These are phyloP conservation scores for Zoysia japonica DNA, from an alignment of 176 grass and related monocot genomes.

Conservation along the genomic window DNA sequence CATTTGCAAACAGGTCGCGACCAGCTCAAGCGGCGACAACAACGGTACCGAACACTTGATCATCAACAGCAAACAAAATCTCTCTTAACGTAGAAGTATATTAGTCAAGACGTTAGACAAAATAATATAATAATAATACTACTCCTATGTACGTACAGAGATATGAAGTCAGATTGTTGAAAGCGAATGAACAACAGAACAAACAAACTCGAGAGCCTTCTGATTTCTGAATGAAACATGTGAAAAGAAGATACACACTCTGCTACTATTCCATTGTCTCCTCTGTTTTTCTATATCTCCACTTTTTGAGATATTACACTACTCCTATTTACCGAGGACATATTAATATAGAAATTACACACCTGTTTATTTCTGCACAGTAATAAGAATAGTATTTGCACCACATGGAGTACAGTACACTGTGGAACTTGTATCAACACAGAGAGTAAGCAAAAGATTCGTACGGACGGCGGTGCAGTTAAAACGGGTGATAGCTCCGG, in stretches of 20 bases:
- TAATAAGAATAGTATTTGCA: background rate
- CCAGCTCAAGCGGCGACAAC: background rate
- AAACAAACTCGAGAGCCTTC: background rate
- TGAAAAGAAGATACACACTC: background rate
- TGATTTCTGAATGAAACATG: slow-evolving; percentile 5
- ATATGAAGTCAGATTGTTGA: background rate
- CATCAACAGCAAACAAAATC: too few relatives aligned
- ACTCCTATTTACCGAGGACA: background rate
- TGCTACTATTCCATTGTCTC: background rate
- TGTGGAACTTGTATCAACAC: slow-evolving; percentile 22
- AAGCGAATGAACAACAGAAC: background rate
- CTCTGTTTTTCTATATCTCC: background rate
- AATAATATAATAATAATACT: background rate
- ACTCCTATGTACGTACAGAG: background rate
- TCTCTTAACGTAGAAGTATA: background rate
- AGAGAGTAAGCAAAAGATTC: slow-evolving; percentile 2
- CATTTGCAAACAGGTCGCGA: background rate
- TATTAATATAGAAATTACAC: slow-evolving; percentile 12
- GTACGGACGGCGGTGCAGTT: background rate
- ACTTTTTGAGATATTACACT: background rate
- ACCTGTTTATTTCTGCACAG: background rate
- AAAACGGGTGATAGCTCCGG: slow-evolving; percentile 67
- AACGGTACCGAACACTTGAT: background rate
- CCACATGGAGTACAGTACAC: background rate
- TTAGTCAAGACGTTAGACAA: background rate